These are phyloP conservation scores for Fusarium begoniae DNA, from an alignment of 2,329 filamentous ascomycete genomes.

Conservation along the genomic window DNA sequence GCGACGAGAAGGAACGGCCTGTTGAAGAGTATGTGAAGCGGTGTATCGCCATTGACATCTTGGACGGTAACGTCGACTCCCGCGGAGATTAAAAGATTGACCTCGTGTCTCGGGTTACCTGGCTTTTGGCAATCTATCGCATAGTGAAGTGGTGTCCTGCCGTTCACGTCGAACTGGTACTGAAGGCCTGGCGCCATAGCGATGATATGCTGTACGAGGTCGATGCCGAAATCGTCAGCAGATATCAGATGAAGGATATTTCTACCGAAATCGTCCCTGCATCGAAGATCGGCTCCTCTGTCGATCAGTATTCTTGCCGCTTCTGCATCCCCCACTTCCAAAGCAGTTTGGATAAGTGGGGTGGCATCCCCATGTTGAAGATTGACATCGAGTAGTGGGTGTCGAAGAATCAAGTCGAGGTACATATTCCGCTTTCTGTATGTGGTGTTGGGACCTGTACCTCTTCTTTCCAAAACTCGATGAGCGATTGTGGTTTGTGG, in stretches of 20 bases:
- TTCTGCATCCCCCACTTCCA: fast-evolving
- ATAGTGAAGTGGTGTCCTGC: background rate
- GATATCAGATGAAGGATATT: background rate
- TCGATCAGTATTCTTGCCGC: background rate
- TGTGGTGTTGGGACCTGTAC: fast-evolving
- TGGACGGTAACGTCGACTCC: fast-evolving
- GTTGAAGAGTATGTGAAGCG: background rate
- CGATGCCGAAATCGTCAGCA: background rate
- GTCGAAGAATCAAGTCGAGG: background rate
- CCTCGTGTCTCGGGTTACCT: fast-evolving
- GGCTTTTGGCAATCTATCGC: background rate
- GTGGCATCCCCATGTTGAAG: background rate
- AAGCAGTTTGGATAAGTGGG: fast-evolving
- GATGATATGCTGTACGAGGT: background rate
- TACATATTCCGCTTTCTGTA: fast-evolving
- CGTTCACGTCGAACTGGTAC: fast-evolving
- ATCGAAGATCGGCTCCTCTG: background rate
- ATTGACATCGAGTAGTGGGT: background rate
- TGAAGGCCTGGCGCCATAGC: background rate
- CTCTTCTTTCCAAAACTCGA: background rate
- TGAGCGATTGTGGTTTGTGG: fast-evolving
- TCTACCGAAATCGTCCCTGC: background rate
- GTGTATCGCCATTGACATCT: background rate
- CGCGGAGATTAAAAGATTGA: fast-evolving
- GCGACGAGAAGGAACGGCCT: background rate